These are phyloP conservation scores for Aureobasidium uvarum DNA, from an alignment of 2,329 filamentous ascomycete genomes.

Conservation along the genomic window DNA sequence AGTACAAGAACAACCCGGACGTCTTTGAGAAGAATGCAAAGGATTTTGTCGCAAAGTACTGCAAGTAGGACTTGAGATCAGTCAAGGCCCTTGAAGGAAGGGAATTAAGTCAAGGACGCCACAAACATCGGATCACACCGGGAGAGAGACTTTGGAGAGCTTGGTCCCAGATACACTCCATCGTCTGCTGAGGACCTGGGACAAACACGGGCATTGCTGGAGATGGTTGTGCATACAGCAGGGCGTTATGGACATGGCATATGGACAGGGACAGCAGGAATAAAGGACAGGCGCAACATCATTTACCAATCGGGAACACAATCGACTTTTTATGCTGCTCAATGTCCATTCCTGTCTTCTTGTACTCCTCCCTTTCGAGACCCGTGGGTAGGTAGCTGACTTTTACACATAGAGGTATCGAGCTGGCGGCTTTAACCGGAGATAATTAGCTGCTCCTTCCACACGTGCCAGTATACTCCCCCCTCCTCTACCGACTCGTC, in stretches of 20 bases:
- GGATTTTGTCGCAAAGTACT: conserved; percentile 69
- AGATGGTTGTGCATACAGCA: background rate
- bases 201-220: background rate
- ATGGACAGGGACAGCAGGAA: background rate
- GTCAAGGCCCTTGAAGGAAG: background rate
- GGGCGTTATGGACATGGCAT: background rate
- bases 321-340: background rate
- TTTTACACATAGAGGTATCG: background rate
- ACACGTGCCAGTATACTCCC: no score
- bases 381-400: no score
- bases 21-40: conserved; percentile 73
- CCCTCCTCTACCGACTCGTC: no score
- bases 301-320: background rate
- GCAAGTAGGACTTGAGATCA: conserved; percentile 6
- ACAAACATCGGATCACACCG: no score
- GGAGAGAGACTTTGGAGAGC: no score
- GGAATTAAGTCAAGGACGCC: no score
- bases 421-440: background rate
- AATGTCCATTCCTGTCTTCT: background rate
- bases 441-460: background rate
- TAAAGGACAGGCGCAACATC: conserved; percentile 6
- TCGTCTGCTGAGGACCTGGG: background rate
- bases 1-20: conserved; percentile 67
- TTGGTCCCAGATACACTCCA: background rate
- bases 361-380: background rate